A percentile compares a stretch with the other conserved stretches of the same genome.
These are phyloP conservation scores for Aspergillus sp. DNA, from an alignment of 2,329 filamentous ascomycete species.

Conservation along the genomic window DNA sequence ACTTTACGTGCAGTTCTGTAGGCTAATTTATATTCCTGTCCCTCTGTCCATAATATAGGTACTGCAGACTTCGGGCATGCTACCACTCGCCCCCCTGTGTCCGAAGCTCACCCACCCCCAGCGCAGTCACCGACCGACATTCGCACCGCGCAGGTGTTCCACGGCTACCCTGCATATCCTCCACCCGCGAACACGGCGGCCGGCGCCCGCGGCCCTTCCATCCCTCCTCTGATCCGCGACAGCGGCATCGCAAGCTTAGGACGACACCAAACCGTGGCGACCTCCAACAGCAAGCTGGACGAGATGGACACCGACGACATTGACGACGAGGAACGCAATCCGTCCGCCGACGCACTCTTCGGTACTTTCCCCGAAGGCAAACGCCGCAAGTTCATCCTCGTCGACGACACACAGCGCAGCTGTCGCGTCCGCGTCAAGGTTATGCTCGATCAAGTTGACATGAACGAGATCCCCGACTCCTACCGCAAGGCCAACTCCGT, in stretches of 20 bases:
- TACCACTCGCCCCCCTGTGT: slow-evolving; percentile 64
- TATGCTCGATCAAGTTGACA: slow-evolving; percentile 88
- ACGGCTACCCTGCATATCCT: slow-evolving; percentile 66
- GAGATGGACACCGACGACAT: slow-evolving; percentile 16
- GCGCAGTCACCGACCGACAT: slow-evolving; percentile 61
- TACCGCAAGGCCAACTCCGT: slow-evolving; percentile 89
- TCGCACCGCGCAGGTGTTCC: slow-evolving; percentile 72
- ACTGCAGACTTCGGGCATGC: slow-evolving; percentile 36
- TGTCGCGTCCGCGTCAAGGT: slow-evolving; percentile 84
- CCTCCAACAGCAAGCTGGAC: slow-evolving; percentile 25
- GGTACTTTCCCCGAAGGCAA: slow-evolving; percentile 85
- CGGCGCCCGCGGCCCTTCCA: slow-evolving; percentile 54
- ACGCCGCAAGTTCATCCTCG: slow-evolving; percentile 93
- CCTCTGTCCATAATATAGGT: slow-evolving; percentile 32
- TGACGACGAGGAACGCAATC: slow-evolving; percentile 27
- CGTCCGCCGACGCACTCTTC: slow-evolving; percentile 67
- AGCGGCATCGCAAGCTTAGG: slow-evolving; percentile 45
- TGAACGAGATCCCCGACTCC: slow-evolving; percentile 92
- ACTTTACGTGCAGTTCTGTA: slow-evolving; percentile 32
- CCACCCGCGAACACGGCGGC: slow-evolving; percentile 50
- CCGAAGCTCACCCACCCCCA: slow-evolving; percentile 46
- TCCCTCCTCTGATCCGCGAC: slow-evolving; percentile 64
- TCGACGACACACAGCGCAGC: slow-evolving; percentile 81
- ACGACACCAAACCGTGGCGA: slow-evolving; percentile 32
- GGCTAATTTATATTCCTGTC: slow-evolving; percentile 35